phyloP scores from a whole-genome alignment of 177 flowering plant genomes.

The Vitis hybrid region DNA sequence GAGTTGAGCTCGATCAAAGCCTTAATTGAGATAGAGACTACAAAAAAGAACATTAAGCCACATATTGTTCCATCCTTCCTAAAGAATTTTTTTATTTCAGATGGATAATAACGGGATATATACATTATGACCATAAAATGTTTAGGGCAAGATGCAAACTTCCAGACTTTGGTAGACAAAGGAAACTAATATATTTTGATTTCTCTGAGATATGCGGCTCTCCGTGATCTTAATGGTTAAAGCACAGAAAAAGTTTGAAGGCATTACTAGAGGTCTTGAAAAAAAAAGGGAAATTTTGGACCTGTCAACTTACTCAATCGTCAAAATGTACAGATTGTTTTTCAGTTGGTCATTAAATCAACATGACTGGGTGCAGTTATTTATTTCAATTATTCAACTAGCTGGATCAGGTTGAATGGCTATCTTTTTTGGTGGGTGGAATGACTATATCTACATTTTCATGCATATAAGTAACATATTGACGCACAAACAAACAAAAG shows the following conservation, averaged over 20 bases:
- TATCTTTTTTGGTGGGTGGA: background rate
- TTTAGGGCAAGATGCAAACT: background rate
- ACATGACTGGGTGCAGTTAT: background rate
- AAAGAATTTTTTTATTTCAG: background rate
- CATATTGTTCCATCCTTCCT: background rate
- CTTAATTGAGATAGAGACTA: background rate
- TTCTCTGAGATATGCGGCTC: background rate
- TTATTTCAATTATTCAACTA: background rate
- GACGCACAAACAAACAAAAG: no score
- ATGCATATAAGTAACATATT: no score
- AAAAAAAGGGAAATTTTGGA: no score
- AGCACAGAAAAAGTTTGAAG: no score
- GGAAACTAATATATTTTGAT: background rate
- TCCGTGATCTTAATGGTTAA: no score
- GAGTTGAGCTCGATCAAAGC: background rate
- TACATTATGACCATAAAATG: background rate
- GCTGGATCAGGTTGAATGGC: background rate
- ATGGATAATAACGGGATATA: background rate
- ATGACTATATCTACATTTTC: background rate
- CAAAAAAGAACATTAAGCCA: background rate
- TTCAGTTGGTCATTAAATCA: no score
- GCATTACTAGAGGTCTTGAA: no score
- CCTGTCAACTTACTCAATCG: no score
- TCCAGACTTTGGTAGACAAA: background rate
- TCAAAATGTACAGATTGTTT: no score